Evolutionary conservation across 139 green algal genomes (phyloP).

Genomic region (Closterium sp.): DNA sequence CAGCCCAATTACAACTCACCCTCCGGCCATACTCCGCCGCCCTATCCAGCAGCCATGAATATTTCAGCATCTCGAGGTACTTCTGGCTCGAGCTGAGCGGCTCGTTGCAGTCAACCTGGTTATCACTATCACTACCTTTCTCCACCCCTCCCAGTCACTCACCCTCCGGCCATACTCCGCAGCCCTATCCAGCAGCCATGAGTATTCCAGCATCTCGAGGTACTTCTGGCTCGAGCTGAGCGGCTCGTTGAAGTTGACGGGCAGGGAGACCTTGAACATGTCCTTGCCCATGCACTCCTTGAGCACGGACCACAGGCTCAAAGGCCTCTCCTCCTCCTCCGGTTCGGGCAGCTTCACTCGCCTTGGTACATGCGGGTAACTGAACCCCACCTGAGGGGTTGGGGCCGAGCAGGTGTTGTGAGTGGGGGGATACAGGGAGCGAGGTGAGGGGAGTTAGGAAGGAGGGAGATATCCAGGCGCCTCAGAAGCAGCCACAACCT

Average conservation of each 20-base stretch:
- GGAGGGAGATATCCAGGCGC: background rate
- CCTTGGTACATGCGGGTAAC: constrained; percentile 14
- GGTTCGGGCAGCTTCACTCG: constrained; percentile 48
- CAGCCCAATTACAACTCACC: constrained; percentile 9
- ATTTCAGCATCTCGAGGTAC: constrained; percentile 80
- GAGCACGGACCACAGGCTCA: constrained; percentile 86
- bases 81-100: constrained; percentile 81
- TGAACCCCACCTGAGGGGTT: background rate
- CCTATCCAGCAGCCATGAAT: constrained; percentile 71
- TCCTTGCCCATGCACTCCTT: constrained; percentile 68
- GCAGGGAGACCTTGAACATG: constrained; percentile 73
- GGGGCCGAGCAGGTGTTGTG: too few relatives aligned
- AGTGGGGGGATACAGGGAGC: background rate
- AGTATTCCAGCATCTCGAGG: constrained; percentile 83
- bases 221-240: constrained; percentile 79
- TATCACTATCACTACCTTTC: too few relatives aligned
- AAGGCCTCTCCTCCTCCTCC: constrained; percentile 67
- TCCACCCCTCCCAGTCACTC: background rate
- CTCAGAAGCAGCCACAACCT: too few relatives aligned
- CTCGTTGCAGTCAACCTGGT: constrained; percentile 86
- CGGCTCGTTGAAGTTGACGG: constrained; percentile 94
- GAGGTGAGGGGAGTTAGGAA: background rate
- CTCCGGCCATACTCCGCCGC: constrained; percentile 25
- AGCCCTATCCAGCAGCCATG: constrained; percentile 67
- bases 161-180: constrained; percentile 31